A percentile compares a stretch with the other conserved stretches of the same genome.
Conservation (phyloP, 805 yeast species). For the Tetrapisispora fleetii region DNA sequence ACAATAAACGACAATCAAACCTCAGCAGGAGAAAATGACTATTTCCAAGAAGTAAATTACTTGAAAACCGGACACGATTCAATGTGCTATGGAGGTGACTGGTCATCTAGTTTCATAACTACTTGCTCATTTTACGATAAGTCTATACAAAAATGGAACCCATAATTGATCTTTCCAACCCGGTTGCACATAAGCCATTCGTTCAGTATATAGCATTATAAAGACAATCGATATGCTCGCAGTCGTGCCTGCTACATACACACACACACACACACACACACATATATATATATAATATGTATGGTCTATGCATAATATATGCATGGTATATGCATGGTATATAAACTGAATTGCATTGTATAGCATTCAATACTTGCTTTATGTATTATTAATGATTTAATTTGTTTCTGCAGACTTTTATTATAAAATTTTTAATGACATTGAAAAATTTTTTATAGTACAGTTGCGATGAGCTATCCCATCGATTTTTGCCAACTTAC, state of each 20-base stretch:
- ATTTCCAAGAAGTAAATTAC: constrained; percentile 12
- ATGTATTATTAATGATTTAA: neutral
- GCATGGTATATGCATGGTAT: neutral
- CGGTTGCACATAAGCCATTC: neutral
- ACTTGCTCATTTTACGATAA: constrained; percentile 92
- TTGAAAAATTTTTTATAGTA: neutral
- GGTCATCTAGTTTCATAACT: constrained; percentile 51
- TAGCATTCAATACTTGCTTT: neutral
- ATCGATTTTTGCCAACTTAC: neutral
- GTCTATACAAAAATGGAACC: constrained; percentile 65
- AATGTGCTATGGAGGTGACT: constrained; percentile 94
- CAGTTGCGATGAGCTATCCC: neutral
- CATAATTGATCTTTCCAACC: neutral
- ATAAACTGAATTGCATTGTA: neutral
- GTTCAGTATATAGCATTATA: neutral
- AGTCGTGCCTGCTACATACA: too few species aligned
- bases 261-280: neutral
- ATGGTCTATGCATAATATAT: too few species aligned
- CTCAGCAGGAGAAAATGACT: constrained; percentile 28
- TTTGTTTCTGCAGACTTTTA: too few species aligned
- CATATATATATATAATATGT: neutral
- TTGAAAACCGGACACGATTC: constrained; percentile 71
- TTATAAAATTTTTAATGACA: too few species aligned
- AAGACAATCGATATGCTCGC: neutral
- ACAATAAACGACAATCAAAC: constrained; percentile 22